Percentiles rank a stretch among this genome's conserved stretches.
Evolutionary conservation across 2,329 filamentous ascomycete species (phyloP).

Genomic region (Phoma sp.): DNA sequence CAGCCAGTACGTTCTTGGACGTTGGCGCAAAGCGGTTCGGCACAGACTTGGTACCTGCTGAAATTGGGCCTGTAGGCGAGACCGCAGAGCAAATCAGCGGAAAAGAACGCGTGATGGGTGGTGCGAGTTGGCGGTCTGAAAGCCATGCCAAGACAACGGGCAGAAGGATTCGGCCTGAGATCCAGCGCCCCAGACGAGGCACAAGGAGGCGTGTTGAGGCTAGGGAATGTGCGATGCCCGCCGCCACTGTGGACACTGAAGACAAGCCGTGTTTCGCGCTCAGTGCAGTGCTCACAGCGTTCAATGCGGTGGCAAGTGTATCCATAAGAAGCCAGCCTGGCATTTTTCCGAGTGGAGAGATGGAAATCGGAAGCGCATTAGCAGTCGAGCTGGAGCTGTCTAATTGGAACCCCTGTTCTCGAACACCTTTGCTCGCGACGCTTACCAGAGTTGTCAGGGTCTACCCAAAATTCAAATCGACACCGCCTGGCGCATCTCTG

Average conservation of each 20-base stretch:
- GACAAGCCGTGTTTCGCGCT: slow-evolving; percentile 12
- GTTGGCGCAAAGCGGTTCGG: slow-evolving; percentile 14
- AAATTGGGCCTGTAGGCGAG: slow-evolving; percentile 22
- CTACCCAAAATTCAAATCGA: slow-evolving; percentile 29
- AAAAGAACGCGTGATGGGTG: slow-evolving; percentile 28
- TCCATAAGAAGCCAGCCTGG: slow-evolving; percentile 14
- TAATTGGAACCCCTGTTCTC: slow-evolving; percentile 24
- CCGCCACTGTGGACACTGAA: slow-evolving; percentile 16
- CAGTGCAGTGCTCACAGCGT: slow-evolving; percentile 25
- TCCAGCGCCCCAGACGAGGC: slow-evolving; percentile 22
- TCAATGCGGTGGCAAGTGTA: slow-evolving; percentile 31
- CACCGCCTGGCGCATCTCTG: slow-evolving; percentile 29
- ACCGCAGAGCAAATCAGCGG: slow-evolving; percentile 12
- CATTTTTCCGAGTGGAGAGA: slow-evolving; percentile 26
- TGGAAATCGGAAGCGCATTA: slow-evolving; percentile 19
- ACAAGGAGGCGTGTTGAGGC: slow-evolving; percentile 19
- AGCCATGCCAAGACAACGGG: slow-evolving; percentile 30
- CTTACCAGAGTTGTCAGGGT: slow-evolving; percentile 25
- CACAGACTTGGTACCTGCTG: slow-evolving; percentile 17
- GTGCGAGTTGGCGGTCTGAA: slow-evolving; percentile 40
- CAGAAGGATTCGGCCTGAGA: slow-evolving; percentile 29
- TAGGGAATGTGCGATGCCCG: slow-evolving; percentile 13
- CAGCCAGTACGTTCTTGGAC: not conserved
- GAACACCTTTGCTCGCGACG: slow-evolving; percentile 24
- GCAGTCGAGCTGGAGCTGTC: slow-evolving; percentile 24